These are phyloP conservation scores for Cryptosporidium tyzzeri DNA, from an alignment of 169 alveolate genomes.

Conservation along the genomic window DNA sequence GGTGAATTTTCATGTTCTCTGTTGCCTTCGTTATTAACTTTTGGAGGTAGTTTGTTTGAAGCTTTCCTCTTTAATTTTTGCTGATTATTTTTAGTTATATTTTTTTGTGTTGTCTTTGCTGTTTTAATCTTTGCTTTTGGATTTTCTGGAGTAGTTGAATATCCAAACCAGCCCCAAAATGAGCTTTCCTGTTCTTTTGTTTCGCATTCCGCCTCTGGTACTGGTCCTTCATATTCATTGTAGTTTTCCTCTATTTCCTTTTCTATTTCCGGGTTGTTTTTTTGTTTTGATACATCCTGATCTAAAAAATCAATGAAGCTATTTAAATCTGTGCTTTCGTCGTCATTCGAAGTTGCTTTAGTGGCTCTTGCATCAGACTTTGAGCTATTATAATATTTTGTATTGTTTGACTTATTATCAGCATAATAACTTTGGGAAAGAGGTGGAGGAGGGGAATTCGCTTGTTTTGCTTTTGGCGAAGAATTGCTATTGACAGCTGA, in stretches of 20 bases:
- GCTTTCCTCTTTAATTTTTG: slow-evolving; percentile 37
- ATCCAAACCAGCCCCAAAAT: slow-evolving; percentile 67
- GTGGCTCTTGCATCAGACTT: slow-evolving; percentile 62
- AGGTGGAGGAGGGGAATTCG: slow-evolving; percentile 33
- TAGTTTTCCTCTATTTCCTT: background rate
- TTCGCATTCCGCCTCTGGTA: background rate
- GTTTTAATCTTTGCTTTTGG: background rate
- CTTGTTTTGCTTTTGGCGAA: slow-evolving; percentile 34
- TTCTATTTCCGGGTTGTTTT: background rate
- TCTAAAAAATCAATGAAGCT: background rate
- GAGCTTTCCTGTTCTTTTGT: background rate
- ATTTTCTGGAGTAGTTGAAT: slow-evolving; percentile 4
- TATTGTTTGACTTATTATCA: background rate
- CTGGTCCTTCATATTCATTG: background rate
- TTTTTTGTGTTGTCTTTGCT: slow-evolving; percentile 25
- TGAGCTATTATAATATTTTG: background rate
- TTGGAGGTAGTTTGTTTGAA: slow-evolving; percentile 5
- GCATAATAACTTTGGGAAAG: background rate
- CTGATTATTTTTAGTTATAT: slow-evolving; percentile 13
- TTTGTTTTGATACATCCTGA: background rate
- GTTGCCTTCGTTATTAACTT: background rate
- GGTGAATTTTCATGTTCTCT: background rate
- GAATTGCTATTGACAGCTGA: background rate
- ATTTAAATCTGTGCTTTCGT: slow-evolving; percentile 11
- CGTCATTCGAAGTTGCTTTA: slow-evolving; percentile 56